A percentile compares a stretch with the other conserved stretches of the same genome.
These are phyloP conservation scores for Erucastrum elatum DNA, from an alignment of 345 rosid species.

Conservation along the genomic window DNA sequence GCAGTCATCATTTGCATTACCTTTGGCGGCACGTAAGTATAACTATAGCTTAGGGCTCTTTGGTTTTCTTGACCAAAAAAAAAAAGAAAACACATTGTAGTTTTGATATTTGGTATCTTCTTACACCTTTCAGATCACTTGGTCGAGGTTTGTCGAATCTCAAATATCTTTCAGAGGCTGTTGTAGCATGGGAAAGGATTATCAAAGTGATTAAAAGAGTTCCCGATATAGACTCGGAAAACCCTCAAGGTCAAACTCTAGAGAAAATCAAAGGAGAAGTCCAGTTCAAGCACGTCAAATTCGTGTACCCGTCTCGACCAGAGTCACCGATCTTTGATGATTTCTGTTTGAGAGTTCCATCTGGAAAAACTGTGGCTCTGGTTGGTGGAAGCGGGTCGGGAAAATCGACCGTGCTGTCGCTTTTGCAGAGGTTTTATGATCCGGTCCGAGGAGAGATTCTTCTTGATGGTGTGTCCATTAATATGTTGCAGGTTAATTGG, in stretches of 20 bases:
- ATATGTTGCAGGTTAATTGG: slow-evolving; percentile 66
- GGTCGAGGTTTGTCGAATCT: slow-evolving; percentile 43
- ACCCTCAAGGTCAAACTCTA: slow-evolving; percentile 60
- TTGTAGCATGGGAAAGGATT: slow-evolving; percentile 68
- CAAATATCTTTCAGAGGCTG: slow-evolving; percentile 69
- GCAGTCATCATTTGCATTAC: slow-evolving; percentile 70
- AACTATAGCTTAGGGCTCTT: slow-evolving; percentile 41
- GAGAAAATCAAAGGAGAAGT: slow-evolving; percentile 71
- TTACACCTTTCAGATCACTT: slow-evolving; percentile 62
- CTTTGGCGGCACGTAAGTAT: slow-evolving; percentile 77
- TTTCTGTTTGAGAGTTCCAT: slow-evolving; percentile 66
- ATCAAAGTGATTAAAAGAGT: slow-evolving; percentile 63
- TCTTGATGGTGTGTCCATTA: slow-evolving; percentile 78
- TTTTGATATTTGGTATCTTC: slow-evolving; percentile 50
- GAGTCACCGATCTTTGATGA: slow-evolving; percentile 68
- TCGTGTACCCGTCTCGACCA: slow-evolving; percentile 83
- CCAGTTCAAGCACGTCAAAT: slow-evolving; percentile 75
- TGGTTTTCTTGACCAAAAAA: slow-evolving; percentile 55
- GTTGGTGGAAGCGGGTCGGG: slow-evolving; percentile 93
- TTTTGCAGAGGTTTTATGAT: slow-evolving; percentile 85
- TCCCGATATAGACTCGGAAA: slow-evolving; percentile 73
- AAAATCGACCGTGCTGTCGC: slow-evolving; percentile 78
- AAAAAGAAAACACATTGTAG: slow-evolving; percentile 41
- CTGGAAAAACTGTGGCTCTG: slow-evolving; percentile 83
- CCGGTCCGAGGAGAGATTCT: slow-evolving; percentile 71